phyloP scores from a whole-genome alignment of 768 basidiomycete species.

The Mycena belliarum region DNA sequence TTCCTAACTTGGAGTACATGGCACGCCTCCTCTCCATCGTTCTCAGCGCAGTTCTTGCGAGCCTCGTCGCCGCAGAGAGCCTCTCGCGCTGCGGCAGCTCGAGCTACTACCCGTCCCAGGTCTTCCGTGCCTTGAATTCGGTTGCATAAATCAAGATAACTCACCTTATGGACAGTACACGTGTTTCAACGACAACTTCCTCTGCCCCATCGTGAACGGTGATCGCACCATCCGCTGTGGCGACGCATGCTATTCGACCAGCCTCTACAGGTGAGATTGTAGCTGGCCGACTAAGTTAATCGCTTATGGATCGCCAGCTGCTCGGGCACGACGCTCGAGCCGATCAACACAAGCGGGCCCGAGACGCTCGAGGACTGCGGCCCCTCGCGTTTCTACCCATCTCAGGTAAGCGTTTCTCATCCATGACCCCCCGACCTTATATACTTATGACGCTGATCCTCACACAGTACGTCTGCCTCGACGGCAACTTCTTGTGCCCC shows the following conservation, averaged over 20 bases:
- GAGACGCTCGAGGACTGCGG: neutral
- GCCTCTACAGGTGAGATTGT: constrained; percentile 4
- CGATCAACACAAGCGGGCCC: neutral
- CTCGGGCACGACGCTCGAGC: neutral
- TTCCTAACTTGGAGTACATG: no score
- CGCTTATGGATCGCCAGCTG: constrained; percentile 3
- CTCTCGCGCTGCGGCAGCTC: constrained; percentile 10
- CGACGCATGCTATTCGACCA: constrained; percentile 15
- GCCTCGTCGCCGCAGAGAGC: neutral
- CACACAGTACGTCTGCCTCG: constrained; percentile 1
- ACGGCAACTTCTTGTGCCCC: neutral
- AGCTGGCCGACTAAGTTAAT: neutral
- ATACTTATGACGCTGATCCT: no score
- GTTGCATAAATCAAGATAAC: no score
- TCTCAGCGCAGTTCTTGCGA: neutral
- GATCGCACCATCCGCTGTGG: constrained; percentile 9
- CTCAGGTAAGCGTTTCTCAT: no score
- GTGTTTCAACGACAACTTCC: constrained; percentile 16
- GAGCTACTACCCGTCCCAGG: constrained; percentile 14
- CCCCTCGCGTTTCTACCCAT: neutral
- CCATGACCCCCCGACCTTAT: no score
- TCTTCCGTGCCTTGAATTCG: neutral
- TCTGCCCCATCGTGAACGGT: constrained; percentile 19
- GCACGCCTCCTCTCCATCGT: neutral
- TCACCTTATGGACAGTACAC: constrained; percentile 18